These are phyloP conservation scores for Sophora flavescens DNA, from an alignment of 306 rosid genomes.

Conservation along the genomic window DNA sequence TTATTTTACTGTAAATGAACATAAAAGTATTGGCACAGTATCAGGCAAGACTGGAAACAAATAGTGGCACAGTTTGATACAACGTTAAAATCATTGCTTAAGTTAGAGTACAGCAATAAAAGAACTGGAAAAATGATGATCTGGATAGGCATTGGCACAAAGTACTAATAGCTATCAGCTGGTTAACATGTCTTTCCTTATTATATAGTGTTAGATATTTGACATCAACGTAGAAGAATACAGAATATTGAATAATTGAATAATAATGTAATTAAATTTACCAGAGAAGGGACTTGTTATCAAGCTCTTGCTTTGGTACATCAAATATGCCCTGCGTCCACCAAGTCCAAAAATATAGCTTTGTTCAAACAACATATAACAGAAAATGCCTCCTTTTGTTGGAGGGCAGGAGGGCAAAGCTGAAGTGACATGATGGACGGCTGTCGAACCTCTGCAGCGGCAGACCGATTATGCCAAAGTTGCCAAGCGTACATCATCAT, in stretches of 20 bases:
- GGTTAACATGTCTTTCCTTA: constrained; percentile 16
- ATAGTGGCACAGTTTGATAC: constrained; percentile 16
- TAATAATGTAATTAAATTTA: constrained; percentile 58
- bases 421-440: constrained; percentile 74
- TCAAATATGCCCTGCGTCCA: constrained; percentile 97
- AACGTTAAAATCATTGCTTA: constrained; percentile 4
- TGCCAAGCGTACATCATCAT: constrained; percentile 98
- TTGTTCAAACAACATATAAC: constrained; percentile 96
- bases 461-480: constrained; percentile 86
- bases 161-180: constrained; percentile 29
- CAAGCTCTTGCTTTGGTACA: constrained; percentile 96
- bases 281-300: constrained; percentile 95
- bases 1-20: neutral
- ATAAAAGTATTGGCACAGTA: too few relatives aligned
- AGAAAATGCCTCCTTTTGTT: constrained; percentile 98
- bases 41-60: constrained; percentile 14
- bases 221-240: constrained; percentile 20
- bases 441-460: constrained; percentile 97
- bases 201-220: constrained; percentile 15
- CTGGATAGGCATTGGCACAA: constrained; percentile 7
- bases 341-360: constrained; percentile 97
- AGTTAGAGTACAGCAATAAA: constrained; percentile 25
- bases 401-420: constrained; percentile 81
- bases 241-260: constrained; percentile 16
- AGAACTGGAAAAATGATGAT: constrained; percentile 34